Base-by-base conservation (phyloP, 306 rosid genomes). In the Cucumis hystrix region DNA sequence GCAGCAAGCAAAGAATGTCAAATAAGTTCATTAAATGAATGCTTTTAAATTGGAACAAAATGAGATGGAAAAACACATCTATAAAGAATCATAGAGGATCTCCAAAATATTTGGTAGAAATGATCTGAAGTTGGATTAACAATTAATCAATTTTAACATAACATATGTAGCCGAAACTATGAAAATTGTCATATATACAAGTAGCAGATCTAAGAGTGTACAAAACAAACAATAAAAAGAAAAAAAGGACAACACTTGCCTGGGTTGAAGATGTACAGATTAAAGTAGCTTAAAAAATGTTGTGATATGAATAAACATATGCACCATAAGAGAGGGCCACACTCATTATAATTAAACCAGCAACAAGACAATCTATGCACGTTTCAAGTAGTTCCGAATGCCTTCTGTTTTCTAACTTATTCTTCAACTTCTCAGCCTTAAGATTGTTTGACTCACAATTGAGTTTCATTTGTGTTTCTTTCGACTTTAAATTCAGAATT, bases 281-380 rank as follows among this genome's bases (percentile, higher is more conserved):
- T 77, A 85, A 82, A 40, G 96, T 87, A 41, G 93, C 98, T 58
- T 89, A 97, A 14, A 75, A 67, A 76, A 95, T 85, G 78, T 85
- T 87, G 57, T 84, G 83, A 60, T 83, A 88, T n/a, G 93, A 90
- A 80, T 79, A 87, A 51, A 90, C 86, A 82, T 90, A 95, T 39
- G 91, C 82, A 43, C 91, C 92, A 58, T 95, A 95, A 8, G 77
- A 17, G 74, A 92, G 87, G 80, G 89, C 84, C 58, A 60, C 62
- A 18, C 86, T 83, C 97, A 92, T 95, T 81, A 95, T 63, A 74
- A 95, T 33, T 77, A 92, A 80, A 87, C 98, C 93, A 18, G 92
- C 83, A 77, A 92, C 93, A 64, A 95, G 97, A 74, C 93, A 90
- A 83, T 95, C 97, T 5, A 86, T 78, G 82, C 96, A 90, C 85